A percentile compares a stretch with the other conserved stretches of the same genome.
Conservation (phyloP, 176 grass and related monocot genomes). For the Raddia distichophylla region DNA sequence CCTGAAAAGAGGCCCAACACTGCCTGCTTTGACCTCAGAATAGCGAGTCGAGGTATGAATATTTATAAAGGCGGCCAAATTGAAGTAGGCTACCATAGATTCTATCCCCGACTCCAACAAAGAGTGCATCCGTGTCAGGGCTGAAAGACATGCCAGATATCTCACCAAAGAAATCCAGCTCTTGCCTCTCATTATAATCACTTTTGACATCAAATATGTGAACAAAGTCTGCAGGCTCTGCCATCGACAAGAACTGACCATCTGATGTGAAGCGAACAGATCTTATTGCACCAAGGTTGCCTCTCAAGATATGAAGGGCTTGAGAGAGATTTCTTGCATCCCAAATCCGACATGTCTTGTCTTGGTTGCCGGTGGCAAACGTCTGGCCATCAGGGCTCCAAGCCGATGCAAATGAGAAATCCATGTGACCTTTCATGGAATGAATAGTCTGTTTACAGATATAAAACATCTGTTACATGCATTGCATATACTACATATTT, state of each 20-base stretch:
- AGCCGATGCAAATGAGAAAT: constrained; percentile 86
- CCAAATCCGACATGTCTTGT: constrained; percentile 89
- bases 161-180: constrained; percentile 93
- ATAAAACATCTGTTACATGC: constrained; percentile 29
- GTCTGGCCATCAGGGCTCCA: constrained; percentile 77
- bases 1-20: background rate
- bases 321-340: constrained; percentile 72
- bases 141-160: constrained; percentile 84
- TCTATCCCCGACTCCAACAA: constrained; percentile 74
- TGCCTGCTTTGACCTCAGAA: constrained; percentile 43
- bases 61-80: constrained; percentile 62
- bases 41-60: constrained; percentile 62
- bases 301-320: constrained; percentile 59
- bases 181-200: constrained; percentile 66
- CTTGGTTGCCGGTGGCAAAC: constrained; percentile 90
- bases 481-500: constrained; percentile 19
- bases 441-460: constrained; percentile 58
- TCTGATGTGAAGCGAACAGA: constrained; percentile 80
- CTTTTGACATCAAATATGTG: constrained; percentile 70
- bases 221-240: constrained; percentile 84
- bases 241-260: constrained; percentile 69
- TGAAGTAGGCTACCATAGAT: constrained; percentile 78
- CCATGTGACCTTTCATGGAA: constrained; percentile 70
- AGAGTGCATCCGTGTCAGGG: constrained; percentile 66
- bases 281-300: constrained; percentile 78